Evolutionary conservation across 2,329 filamentous ascomycete genomes (phyloP).

Genomic region (Magnaporthiopsis poae): DNA sequence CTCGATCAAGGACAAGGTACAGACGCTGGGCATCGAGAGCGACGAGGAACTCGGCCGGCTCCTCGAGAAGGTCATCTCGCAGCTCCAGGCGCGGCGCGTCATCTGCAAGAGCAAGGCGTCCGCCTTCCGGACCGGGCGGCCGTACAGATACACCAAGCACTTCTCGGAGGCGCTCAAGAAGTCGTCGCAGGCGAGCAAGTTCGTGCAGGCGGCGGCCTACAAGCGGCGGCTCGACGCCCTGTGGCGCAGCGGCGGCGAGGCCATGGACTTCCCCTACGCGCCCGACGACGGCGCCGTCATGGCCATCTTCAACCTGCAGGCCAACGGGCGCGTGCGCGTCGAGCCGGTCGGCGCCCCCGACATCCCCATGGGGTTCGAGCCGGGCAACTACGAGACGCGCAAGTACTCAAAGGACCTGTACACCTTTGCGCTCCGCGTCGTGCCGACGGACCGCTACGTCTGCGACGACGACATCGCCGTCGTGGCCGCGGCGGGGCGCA

Average conservation of each 20-base stretch:
- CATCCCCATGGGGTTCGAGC: conserved; percentile 61
- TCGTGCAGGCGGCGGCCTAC: conserved; percentile 47
- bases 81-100: conserved; percentile 41
- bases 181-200: conserved; percentile 43
- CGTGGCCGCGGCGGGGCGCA: background rate
- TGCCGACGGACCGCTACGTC: conserved; percentile 49
- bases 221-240: conserved; percentile 49
- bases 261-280: background rate
- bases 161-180: conserved; percentile 49
- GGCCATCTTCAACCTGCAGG: conserved; percentile 56
- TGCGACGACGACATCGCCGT: conserved; percentile 23
- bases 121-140: conserved; percentile 45
- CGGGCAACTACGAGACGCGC: conserved; percentile 61
- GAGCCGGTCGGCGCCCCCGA: conserved; percentile 44
- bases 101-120: conserved; percentile 52
- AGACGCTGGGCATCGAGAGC: conserved; percentile 32
- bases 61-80: conserved; percentile 38
- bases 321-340: conserved; percentile 45
- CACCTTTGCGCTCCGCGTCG: conserved; percentile 51
- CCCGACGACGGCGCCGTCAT: conserved; percentile 55
- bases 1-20: conserved; percentile 40
- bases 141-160: conserved; percentile 52
- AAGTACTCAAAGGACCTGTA: conserved; percentile 57
- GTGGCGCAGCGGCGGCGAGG: conserved; percentile 31
- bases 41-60: conserved; percentile 27